Conservation (phyloP, 352 stramenopile genomes). For the Aphanomyces cochlioides region DNA sequence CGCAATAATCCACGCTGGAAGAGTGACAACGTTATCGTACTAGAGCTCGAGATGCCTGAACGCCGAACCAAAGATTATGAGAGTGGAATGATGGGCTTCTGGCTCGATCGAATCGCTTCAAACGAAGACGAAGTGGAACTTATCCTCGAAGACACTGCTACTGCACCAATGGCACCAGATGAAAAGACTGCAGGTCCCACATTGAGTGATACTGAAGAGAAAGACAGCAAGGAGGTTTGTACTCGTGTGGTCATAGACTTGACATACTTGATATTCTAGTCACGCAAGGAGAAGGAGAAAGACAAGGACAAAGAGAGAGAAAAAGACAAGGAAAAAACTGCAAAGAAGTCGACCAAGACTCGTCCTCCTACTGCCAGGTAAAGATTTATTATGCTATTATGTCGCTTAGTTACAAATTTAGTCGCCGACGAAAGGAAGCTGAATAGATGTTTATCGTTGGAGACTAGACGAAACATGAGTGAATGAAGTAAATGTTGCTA, state of each 20-base stretch:
- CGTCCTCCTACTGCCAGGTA: conserved; percentile 59
- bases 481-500: neutral
- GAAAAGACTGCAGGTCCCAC: conserved; percentile 38
- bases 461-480: too few species aligned
- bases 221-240: conserved; percentile 25
- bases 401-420: neutral
- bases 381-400: neutral
- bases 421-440: conserved; percentile 28
- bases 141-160: conserved; percentile 54
- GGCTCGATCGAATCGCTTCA: conserved; percentile 47
- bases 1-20: conserved; percentile 85
- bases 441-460: neutral
- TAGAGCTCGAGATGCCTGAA: conserved; percentile 88
- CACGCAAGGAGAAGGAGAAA: too few species aligned
- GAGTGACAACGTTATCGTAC: conserved; percentile 84
- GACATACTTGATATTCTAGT: neutral
- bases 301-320: too few species aligned
- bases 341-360: conserved; percentile 55
- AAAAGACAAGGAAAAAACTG: conserved; percentile 36
- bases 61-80: conserved; percentile 78
- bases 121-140: conserved; percentile 56
- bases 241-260: neutral
- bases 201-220: conserved; percentile 22
- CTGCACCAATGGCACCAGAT: conserved; percentile 33
- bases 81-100: conserved; percentile 64